Percentiles rank a stretch among this genome's conserved stretches.
Conservation (phyloP, 192 early-diverging fungal genomes). For the Funneliformis geosporum region DNA sequence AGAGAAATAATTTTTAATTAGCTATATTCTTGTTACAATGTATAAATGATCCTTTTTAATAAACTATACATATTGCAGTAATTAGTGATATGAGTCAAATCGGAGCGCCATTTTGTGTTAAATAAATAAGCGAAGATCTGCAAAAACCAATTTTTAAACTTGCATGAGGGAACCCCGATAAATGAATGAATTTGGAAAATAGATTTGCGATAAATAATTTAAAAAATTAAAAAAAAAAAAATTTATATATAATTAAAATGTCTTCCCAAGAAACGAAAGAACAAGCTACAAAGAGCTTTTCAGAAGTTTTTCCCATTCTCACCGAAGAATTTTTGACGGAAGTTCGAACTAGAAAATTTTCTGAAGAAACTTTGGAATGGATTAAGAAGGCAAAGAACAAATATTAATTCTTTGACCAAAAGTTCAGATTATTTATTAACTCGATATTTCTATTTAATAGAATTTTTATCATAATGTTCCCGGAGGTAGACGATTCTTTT, state of each 20-base stretch:
- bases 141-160: too few species aligned
- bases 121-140: too few species aligned
- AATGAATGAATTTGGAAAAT: too few species aligned
- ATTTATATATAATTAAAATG: neutral
- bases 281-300: slow-evolving; percentile 58
- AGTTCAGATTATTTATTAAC: slow-evolving; percentile 50
- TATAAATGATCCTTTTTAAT: too few species aligned
- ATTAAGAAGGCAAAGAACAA: slow-evolving; percentile 52
- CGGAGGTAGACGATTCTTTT: slow-evolving; percentile 49
- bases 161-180: too few species aligned
- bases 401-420: neutral
- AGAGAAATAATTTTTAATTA: neutral
- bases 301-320: slow-evolving; percentile 73
- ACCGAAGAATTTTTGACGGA: slow-evolving; percentile 73
- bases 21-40: too few species aligned
- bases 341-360: slow-evolving; percentile 67
- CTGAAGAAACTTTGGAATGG: slow-evolving; percentile 67
- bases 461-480: slow-evolving; percentile 55
- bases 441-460: slow-evolving; percentile 56
- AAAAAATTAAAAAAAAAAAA: too few species aligned
- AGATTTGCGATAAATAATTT: too few species aligned
- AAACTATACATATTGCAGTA: too few species aligned
- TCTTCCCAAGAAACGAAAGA: slow-evolving; percentile 18
- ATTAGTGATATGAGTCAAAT: too few species aligned
- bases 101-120: too few species aligned